These are phyloP conservation scores for Colletotrichum sp. DNA, from an alignment of 2,329 filamentous ascomycete species.

Conservation along the genomic window DNA sequence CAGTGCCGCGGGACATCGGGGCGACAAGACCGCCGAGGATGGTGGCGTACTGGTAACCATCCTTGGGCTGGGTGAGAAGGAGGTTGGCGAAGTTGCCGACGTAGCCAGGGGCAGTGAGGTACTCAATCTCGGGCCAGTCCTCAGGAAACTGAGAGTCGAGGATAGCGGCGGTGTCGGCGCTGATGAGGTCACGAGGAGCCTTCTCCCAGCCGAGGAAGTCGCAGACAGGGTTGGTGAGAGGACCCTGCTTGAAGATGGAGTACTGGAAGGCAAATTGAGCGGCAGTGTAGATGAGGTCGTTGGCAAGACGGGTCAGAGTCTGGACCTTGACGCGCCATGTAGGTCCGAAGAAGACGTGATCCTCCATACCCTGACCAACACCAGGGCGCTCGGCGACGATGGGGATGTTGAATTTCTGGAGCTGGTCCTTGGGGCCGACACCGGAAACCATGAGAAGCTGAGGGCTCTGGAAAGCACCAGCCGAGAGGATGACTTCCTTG, in stretches of 20 bases:
- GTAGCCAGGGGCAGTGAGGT: conserved; percentile 20
- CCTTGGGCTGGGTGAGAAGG: not conserved
- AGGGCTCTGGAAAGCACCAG: conserved; percentile 82
- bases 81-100: conserved; percentile 22
- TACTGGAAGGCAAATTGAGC: not conserved
- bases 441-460: conserved; percentile 66
- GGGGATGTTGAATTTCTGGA: conserved; percentile 41
- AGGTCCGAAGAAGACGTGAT: conserved; percentile 65
- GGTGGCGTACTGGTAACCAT: conserved; percentile 25
- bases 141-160: not conserved
- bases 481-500: conserved; percentile 77
- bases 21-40: conserved; percentile 36
- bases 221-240: conserved; percentile 24
- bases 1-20: conserved; percentile 46
- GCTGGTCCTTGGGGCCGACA: conserved; percentile 45
- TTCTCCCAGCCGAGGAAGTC: conserved; percentile 28
- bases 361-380: conserved; percentile 83
- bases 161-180: not conserved
- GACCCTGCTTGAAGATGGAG: conserved; percentile 12
- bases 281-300: not conserved
- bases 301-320: conserved; percentile 20
- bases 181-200: conserved; percentile 16
- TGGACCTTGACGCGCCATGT: conserved; percentile 22
- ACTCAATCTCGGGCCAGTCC: conserved; percentile 18
- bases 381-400: conserved; percentile 61